Base-by-base conservation (phyloP, 495 filamentous ascomycete genomes). In the Penicillium paradoxum region DNA sequence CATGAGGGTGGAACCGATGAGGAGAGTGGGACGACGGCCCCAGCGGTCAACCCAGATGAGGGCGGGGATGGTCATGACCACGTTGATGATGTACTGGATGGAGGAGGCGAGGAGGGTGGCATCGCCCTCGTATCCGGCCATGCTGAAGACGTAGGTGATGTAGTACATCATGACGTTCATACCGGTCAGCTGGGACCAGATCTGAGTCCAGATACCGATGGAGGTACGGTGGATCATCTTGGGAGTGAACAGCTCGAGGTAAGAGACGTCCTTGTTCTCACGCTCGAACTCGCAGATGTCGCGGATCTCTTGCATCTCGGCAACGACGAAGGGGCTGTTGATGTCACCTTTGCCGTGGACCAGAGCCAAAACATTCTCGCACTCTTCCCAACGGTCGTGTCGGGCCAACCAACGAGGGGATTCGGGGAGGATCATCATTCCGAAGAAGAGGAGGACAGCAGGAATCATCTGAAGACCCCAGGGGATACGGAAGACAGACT, bases 131-230 rank as follows among this genome's bases (percentile, higher is more conserved):
- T 70, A 68, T 2, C 71, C 71, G 2, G 71, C 69, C 69, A 72
- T 73, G 14, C 30, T 45, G 53, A 73, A 72, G 17, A 72, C 67
- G 18, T 69, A 70, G 19, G 57, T 69, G 48, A 73, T 71, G 53
- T 73, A 73, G 49, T 68, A 68, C 66, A 70, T 89, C 86, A 91
- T 91, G 22, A 91, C 86, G 63, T 90, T 91, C 84, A 90, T 90
- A 36, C 89, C 89, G 1, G 86, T 88, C 42, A 91, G 70, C 63
- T 93, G 89, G 29, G 83, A 84, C 88, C 88, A 91, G 63, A 93
- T 87, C 69, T 91, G 89, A 0, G 78, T 84, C 60, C 87, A 89
- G 32, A 91, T 52, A 51, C 88, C 87, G 57, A 87, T 83, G 46
- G 79, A 58, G 27, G 85, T 87, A 11, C 86, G 81, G 70, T 89